Evolutionary conservation across 305 asterid genomes (phyloP).

Genomic region (Andrographis paniculata): DNA sequence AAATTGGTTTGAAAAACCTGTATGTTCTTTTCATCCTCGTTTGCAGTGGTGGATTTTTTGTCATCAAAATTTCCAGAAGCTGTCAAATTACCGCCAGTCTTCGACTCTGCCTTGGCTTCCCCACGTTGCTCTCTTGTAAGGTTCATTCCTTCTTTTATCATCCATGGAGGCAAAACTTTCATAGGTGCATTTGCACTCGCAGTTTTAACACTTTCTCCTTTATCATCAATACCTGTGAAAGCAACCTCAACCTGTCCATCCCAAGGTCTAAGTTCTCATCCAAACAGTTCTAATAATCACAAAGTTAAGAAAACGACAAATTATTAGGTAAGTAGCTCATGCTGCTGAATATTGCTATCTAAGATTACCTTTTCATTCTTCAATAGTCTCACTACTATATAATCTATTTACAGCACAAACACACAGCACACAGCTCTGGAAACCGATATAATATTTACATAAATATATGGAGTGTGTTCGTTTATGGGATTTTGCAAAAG

Average conservation of each 20-base stretch:
- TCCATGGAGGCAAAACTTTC: conserved; percentile 87
- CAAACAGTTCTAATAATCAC: too few relatives aligned
- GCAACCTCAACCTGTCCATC: conserved; percentile 17
- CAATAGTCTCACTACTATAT: too few relatives aligned
- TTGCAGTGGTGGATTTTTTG: conserved; percentile 33
- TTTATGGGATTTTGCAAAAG: too few relatives aligned
- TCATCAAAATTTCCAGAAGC: conserved; percentile 35
- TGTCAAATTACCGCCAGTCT: conserved; percentile 30
- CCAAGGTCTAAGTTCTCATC: not conserved
- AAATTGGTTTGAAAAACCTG: conserved; percentile 30
- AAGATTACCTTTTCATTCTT: too few relatives aligned
- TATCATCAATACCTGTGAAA: conserved; percentile 69
- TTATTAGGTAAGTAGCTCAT: too few relatives aligned
- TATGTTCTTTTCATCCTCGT: conserved; percentile 47
- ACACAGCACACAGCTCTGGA: too few relatives aligned
- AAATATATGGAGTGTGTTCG: too few relatives aligned
- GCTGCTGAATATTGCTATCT: too few relatives aligned
- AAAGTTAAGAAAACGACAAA: too few relatives aligned
- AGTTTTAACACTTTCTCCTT: conserved; percentile 22
- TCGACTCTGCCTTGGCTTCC: conserved; percentile 35
- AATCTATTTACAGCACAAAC: too few relatives aligned
- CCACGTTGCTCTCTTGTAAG: conserved; percentile 94
- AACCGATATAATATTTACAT: too few relatives aligned
- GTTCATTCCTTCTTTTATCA: conserved; percentile 87
- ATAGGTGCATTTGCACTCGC: conserved; percentile 38